These are phyloP conservation scores for Phytophthora pini DNA, from an alignment of 352 stramenopile species.

Conservation along the genomic window DNA sequence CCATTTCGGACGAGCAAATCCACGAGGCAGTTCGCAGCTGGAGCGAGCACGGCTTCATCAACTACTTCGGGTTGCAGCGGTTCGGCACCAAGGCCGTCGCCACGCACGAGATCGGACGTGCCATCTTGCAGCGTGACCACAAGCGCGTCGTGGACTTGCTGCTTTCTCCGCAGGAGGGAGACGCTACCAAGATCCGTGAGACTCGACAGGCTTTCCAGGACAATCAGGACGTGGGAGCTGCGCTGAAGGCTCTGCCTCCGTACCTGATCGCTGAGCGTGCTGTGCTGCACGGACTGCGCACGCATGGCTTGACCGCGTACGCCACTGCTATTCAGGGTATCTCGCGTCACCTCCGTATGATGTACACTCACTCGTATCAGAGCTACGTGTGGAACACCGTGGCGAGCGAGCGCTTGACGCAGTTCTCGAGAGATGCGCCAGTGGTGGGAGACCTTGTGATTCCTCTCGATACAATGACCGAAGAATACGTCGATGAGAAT, in stretches of 20 bases:
- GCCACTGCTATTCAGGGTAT: conserved; percentile 77
- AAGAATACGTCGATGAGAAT: conserved; percentile 46
- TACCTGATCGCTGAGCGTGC: conserved; percentile 86
- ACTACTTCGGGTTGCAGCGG: conserved; percentile 98
- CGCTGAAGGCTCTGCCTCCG: conserved; percentile 69
- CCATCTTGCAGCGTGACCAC: conserved; percentile 94
- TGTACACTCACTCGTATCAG: conserved; percentile 94
- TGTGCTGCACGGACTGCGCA: conserved; percentile 67
- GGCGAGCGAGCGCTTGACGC: conserved; percentile 89
- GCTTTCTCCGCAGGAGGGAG: conserved; percentile 81
- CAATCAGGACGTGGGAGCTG: conserved; percentile 57
- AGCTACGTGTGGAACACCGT: conserved; percentile 97
- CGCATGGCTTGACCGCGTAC: conserved; percentile 64
- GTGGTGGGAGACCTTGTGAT: conserved; percentile 94
- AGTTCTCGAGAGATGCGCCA: conserved; percentile 65
- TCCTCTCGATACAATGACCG: conserved; percentile 42
- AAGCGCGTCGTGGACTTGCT: conserved; percentile 92
- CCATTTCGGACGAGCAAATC: conserved; percentile 70
- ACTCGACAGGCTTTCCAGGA: conserved; percentile 73
- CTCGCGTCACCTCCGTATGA: conserved; percentile 89
- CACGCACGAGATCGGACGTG: conserved; percentile 91
- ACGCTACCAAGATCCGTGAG: conserved; percentile 78
- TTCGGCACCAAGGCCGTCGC: conserved; percentile 94
- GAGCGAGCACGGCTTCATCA: conserved; percentile 93
- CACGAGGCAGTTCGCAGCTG: conserved; percentile 77